phyloP scores from a whole-genome alignment of 2,329 filamentous ascomycete genomes.

The Apiospora rasikravindrae region DNA sequence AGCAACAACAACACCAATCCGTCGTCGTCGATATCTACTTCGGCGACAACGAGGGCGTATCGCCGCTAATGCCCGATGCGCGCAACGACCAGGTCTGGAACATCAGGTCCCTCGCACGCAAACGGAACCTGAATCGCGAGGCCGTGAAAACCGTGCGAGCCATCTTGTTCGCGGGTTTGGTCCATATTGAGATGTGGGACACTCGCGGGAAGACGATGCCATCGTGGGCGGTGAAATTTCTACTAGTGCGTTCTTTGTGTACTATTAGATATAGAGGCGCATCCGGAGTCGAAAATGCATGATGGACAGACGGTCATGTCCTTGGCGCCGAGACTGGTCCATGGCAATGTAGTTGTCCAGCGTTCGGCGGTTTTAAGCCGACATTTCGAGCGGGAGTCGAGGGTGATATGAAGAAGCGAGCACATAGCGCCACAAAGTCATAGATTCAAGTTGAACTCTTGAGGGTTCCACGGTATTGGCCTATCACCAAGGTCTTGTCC shows the following conservation, averaged over 20 bases:
- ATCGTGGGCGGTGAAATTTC: constrained; percentile 13
- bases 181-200: too few species aligned
- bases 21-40: constrained; percentile 11
- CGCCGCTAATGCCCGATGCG: constrained; percentile 13
- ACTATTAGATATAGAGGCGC: background rate
- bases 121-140: background rate
- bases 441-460: too few species aligned
- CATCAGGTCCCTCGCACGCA: background rate
- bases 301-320: constrained; percentile 3
- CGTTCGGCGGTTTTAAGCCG: background rate
- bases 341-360: background rate
- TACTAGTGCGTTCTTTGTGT: background rate
- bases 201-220: constrained; percentile 6
- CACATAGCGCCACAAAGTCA: too few species aligned
- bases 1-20: background rate
- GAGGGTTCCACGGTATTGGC: too few species aligned
- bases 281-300: constrained; percentile 8
- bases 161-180: too few species aligned
- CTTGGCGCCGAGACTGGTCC: background rate
- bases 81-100: constrained; percentile 3
- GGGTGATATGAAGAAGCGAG: too few species aligned
- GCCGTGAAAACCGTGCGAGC: too few species aligned
- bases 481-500: too few species aligned
- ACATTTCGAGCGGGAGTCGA: background rate
- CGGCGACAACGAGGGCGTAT: background rate